These are phyloP conservation scores for Endothia cerciana DNA, from an alignment of 2,329 filamentous ascomycete species.

Conservation along the genomic window DNA sequence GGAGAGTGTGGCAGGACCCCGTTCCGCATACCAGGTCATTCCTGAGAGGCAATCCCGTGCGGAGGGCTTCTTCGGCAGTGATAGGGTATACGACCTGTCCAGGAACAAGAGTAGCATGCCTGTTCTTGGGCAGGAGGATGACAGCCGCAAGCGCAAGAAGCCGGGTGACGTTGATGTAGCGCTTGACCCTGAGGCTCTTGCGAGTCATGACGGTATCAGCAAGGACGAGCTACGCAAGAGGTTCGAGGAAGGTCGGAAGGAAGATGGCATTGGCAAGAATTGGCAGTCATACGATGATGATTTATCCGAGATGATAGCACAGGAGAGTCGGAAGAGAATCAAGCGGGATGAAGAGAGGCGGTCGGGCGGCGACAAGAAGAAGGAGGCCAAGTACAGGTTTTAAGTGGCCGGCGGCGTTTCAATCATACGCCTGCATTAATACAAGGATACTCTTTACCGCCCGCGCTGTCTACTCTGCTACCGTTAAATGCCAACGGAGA, in stretches of 20 bases:
- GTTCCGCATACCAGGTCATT: conserved; percentile 85
- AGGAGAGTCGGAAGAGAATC: conserved; percentile 86
- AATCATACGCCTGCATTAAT: not conserved
- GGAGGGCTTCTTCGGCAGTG: conserved; percentile 94
- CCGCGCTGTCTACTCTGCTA: not conserved
- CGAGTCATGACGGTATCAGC: conserved; percentile 73
- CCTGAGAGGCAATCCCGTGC: conserved; percentile 84
- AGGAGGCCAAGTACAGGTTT: conserved; percentile 57
- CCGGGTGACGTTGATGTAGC: conserved; percentile 93
- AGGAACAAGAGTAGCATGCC: conserved; percentile 63
- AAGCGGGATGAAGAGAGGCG: conserved; percentile 84
- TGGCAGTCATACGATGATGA: conserved; percentile 80
- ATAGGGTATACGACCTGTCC: conserved; percentile 85
- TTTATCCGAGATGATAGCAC: conserved; percentile 92
- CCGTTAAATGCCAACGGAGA: not conserved
- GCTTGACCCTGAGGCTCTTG: conserved; percentile 82
- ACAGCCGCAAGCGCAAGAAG: conserved; percentile 86
- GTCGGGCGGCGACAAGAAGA: conserved; percentile 57
- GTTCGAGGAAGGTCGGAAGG: conserved; percentile 74
- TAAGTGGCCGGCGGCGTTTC: conserved; percentile 34
- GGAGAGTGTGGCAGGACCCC: conserved; percentile 69
- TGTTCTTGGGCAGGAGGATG: conserved; percentile 79
- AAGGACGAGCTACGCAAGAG: conserved; percentile 81
- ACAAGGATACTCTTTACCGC: not conserved
- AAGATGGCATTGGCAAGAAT: conserved; percentile 68